Conservation (phyloP, 768 basidiomycete genomes). For the Xerocomellus intermedius region DNA sequence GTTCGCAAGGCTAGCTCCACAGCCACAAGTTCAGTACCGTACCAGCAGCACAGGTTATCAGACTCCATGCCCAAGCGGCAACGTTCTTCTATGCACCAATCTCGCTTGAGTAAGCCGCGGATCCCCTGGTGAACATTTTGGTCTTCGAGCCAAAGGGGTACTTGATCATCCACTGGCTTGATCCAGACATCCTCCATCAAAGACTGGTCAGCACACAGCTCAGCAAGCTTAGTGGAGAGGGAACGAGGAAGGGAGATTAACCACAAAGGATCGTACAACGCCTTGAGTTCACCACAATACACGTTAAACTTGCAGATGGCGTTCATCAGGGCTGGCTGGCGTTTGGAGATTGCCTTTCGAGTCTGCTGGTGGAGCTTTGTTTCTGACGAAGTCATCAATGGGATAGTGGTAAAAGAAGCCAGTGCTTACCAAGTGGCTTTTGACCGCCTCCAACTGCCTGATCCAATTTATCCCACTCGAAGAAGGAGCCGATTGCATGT, state of each 20-base stretch:
- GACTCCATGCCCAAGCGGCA: too few species aligned
- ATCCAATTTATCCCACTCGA: slow-evolving; percentile 3
- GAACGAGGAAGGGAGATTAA: background rate
- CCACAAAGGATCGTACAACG: background rate
- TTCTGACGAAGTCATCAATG: background rate
- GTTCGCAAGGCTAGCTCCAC: too few species aligned
- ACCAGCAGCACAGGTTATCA: too few species aligned
- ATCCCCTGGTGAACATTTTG: background rate
- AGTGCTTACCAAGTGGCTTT: background rate
- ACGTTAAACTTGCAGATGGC: background rate
- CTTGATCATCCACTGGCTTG: rapidly evolving
- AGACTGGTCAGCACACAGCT: background rate
- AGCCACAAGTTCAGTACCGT: too few species aligned
- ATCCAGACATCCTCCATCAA: background rate
- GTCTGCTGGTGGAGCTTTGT: background rate
- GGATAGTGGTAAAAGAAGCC: background rate
- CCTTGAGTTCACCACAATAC: background rate
- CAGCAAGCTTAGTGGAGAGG: background rate
- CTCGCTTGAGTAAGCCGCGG: background rate
- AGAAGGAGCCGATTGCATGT: background rate
- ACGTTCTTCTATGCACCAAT: too few species aligned
- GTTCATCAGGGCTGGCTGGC: background rate
- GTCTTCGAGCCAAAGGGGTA: background rate
- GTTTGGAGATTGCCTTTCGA: background rate
- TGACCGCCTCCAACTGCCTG: background rate